These are phyloP conservation scores for Funneliformis geosporum DNA, from an alignment of 192 early-diverging fungal genomes.

Conservation along the genomic window DNA sequence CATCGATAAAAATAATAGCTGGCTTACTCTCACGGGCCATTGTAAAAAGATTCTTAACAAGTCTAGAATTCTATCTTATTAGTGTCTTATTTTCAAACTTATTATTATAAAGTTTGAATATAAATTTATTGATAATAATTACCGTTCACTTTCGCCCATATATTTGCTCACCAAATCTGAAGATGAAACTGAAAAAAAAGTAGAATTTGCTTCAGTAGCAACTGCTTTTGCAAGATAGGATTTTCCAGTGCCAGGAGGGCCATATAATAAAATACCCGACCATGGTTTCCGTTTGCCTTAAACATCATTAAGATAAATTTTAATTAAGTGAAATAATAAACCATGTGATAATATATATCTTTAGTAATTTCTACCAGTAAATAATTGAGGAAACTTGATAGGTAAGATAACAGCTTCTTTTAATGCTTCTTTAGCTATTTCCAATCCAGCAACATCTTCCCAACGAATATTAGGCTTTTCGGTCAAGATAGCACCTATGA, in stretches of 20 bases:
- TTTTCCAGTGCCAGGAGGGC: constrained; percentile 98
- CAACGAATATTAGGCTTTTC: constrained; percentile 97
- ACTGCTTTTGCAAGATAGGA: constrained; percentile 97
- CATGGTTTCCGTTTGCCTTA: constrained; percentile 90
- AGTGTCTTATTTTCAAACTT: neutral
- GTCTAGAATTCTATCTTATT: constrained; percentile 40
- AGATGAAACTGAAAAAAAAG: constrained; percentile 96
- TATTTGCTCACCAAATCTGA: constrained; percentile 99
- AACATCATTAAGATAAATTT: neutral
- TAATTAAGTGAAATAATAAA: neutral
- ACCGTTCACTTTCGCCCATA: constrained; percentile 98
- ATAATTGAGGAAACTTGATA: constrained; percentile 96
- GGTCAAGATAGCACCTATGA: constrained; percentile 78
- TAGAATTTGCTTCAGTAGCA: constrained; percentile 94
- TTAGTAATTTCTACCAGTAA: constrained; percentile 59
- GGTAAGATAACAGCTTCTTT: constrained; percentile 99
- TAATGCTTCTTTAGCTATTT: constrained; percentile 91
- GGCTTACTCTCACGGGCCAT: constrained; percentile 93
- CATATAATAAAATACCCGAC: constrained; percentile 95
- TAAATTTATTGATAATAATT: constrained; percentile 1
- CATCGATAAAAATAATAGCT: constrained; percentile 98
- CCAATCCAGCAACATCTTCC: constrained; percentile 96
- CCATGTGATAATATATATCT: neutral
- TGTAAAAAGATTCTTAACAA: constrained; percentile 92
- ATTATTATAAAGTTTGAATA: neutral